phyloP scores from a whole-genome alignment of 116 monocot genomes.

The Cymodocea nodosa region DNA sequence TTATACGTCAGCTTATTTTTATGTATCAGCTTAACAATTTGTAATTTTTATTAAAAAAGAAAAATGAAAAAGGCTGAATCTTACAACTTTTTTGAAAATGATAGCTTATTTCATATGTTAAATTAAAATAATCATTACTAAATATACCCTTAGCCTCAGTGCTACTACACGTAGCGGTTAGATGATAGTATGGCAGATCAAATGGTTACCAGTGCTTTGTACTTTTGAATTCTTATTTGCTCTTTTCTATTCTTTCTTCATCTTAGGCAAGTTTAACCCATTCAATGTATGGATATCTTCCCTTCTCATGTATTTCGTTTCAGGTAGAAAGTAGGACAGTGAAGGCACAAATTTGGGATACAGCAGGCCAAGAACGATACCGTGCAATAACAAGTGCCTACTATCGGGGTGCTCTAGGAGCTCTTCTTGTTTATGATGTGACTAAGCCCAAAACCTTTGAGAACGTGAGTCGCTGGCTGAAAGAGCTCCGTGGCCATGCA shows the following conservation, averaged over 20 bases:
- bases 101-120: no score
- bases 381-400: constrained; percentile 68
- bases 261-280: not conserved
- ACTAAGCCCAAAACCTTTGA: constrained; percentile 53
- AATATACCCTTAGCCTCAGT: no score
- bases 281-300: not conserved
- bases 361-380: constrained; percentile 72
- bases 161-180: no score
- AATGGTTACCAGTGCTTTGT: not conserved
- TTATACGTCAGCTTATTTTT: no score
- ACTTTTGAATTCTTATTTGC: not conserved
- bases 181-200: no score
- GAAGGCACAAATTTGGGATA: constrained; percentile 72
- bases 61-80: no score
- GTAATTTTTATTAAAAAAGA: no score
- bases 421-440: constrained; percentile 43
- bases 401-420: constrained; percentile 66
- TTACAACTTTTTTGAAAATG: no score
- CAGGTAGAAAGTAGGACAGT: constrained; percentile 53
- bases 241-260: not conserved
- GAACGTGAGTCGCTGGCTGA: constrained; percentile 53
- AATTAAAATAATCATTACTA: no score
- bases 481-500: constrained; percentile 61
- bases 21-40: no score
- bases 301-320: not conserved